Evolutionary conservation across 2,329 filamentous ascomycete species (phyloP), one percentile per base, ranked within the genome.

Genomic region (Fusarium tupiense): DNA sequence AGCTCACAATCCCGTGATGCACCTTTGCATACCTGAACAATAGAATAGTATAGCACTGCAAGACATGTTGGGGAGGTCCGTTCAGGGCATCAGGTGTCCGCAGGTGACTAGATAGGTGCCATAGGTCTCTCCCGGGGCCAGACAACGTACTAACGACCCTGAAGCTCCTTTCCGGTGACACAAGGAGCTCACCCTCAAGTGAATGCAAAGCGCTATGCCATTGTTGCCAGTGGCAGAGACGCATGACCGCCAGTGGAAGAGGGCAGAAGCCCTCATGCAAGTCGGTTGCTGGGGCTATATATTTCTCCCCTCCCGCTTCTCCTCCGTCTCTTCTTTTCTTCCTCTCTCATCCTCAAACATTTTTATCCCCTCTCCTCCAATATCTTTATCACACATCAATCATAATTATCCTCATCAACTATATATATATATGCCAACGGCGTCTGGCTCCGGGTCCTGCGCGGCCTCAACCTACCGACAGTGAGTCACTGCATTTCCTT

Each of bases 41-140:
- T 41, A 31, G 24, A n/a, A 29, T 29, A 2, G 0, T 5, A n/a
- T 1, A 13, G 7, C 1, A 29, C 3, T 5, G 1, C 2, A 8
- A 5, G 20, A 13, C 14, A 5, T 24, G 4, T 8, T 19, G 16
- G 11, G 24, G 11, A 35, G 11, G 2, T 10, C 35, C 13, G 2
- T 19, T 40, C 10, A 29, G 20, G 14, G 14, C 20, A 29, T 13
- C 20, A 56, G 52, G 14, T 56, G 24, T 11, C 16, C 2, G 20
- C 11, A 22, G 35, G 24, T 56, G 35, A 56, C 52, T n/a, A 8
- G 20, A n/a, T 40, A 14, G 3, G 16, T 31, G 8, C 52, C 35
- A 6, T 16, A 53, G 2, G 9, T 37, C 33, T 26, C 6, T 6
- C 17, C 8, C 3, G 24, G 35, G 52, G 35, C 9, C 8, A 26